phyloP scores from a whole-genome alignment of 2,329 filamentous ascomycete genomes.

The Hymenoscyphus linearis region DNA sequence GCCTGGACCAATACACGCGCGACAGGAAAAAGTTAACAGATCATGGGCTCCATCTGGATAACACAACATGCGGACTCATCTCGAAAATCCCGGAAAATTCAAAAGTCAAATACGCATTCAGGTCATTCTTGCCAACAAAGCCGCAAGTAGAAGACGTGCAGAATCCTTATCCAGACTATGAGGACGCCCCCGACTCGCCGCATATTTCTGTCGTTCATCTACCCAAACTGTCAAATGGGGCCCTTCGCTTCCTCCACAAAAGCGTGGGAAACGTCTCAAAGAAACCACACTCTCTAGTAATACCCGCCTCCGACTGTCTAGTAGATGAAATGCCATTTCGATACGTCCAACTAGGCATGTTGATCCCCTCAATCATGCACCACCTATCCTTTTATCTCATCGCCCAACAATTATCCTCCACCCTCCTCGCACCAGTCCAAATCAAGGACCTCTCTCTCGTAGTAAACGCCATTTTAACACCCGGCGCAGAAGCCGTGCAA shows the following conservation, averaged over 20 bases:
- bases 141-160: constrained; percentile 40
- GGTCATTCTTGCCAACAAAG: constrained; percentile 39
- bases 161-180: constrained; percentile 34
- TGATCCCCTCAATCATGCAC: constrained; percentile 70
- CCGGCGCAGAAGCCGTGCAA: constrained; percentile 50
- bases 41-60: not conserved
- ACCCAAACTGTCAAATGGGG: constrained; percentile 48
- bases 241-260: constrained; percentile 42
- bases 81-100: constrained; percentile 18
- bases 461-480: constrained; percentile 64
- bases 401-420: constrained; percentile 53
- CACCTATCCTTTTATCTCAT: constrained; percentile 61
- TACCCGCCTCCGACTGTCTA: constrained; percentile 44
- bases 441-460: constrained; percentile 53
- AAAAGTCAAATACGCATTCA: constrained; percentile 33
- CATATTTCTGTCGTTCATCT: constrained; percentile 47
- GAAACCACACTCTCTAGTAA: constrained; percentile 40
- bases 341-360: constrained; percentile 43
- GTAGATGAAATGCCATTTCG: constrained; percentile 43
- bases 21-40: not conserved
- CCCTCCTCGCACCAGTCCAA: constrained; percentile 45
- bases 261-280: constrained; percentile 6
- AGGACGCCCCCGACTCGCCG: constrained; percentile 39
- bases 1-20: not conserved
- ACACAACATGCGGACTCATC: constrained; percentile 17